These are phyloP conservation scores for Lactarius psammicola DNA, from an alignment of 768 basidiomycete genomes.

Conservation along the genomic window DNA sequence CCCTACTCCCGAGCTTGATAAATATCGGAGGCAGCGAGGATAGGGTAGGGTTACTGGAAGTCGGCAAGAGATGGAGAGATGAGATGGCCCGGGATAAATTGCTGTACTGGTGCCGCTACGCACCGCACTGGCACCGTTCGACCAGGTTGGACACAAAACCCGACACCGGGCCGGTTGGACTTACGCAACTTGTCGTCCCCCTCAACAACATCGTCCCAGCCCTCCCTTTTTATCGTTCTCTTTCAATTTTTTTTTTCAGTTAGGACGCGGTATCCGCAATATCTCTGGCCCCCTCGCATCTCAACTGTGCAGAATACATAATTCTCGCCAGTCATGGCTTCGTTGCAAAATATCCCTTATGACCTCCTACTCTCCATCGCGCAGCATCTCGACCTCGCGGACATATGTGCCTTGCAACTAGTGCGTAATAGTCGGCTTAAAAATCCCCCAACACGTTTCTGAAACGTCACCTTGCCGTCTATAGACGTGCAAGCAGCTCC, in stretches of 20 bases:
- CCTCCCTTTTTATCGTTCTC: conserved; percentile 2
- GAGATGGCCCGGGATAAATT: too few relatives aligned
- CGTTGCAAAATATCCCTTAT: conserved; percentile 54
- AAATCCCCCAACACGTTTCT: not conserved
- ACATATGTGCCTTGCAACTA: conserved; percentile 58
- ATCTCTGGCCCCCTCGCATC: not conserved
- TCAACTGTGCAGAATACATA: not conserved
- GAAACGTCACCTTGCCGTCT: conserved; percentile 5
- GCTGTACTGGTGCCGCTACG: not conserved
- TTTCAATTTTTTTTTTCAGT: not conserved
- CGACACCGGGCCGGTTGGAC: conserved; percentile 9
- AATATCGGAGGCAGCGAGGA: not conserved
- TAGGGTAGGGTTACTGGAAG: not conserved
- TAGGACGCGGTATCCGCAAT: not conserved
- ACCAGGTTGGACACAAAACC: not conserved
- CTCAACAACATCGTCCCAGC: not conserved
- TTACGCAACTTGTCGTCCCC: conserved; percentile 8
- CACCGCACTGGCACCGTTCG: not conserved
- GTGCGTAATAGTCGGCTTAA: conserved; percentile 42
- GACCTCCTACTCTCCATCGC: conserved; percentile 70
- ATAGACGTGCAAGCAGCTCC: conserved; percentile 62
- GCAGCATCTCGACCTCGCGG: conserved; percentile 55
- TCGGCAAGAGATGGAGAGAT: not conserved
- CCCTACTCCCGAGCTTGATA: not conserved
- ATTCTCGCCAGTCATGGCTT: conserved; percentile 18